These are phyloP conservation scores for Leishmania gerbilli DNA, from an alignment of 208 protist species.

Conservation along the genomic window DNA sequence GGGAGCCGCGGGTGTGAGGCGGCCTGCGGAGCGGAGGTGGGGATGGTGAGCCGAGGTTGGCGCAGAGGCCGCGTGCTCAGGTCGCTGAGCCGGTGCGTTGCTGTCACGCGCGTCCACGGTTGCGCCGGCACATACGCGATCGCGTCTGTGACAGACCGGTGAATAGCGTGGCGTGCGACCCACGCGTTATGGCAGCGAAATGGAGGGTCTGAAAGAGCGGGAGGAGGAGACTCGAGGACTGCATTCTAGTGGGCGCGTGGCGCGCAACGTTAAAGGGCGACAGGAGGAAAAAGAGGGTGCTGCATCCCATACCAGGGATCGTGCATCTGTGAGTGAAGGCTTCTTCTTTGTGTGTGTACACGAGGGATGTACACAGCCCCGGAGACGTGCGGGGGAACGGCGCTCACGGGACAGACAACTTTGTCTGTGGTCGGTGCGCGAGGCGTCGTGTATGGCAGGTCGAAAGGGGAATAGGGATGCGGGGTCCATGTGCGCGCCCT, in stretches of 20 bases:
- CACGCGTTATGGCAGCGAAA: not conserved
- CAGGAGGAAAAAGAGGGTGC: not conserved
- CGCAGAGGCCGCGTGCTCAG: not conserved
- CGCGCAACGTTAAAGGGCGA: too few relatives aligned
- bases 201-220: too few relatives aligned
- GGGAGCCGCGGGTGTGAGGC: not conserved
- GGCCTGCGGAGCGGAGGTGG: not conserved
- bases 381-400: not conserved
- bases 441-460: not conserved
- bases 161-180: not conserved
- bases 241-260: too few relatives aligned
- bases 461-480: too few relatives aligned
- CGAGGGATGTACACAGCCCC: not conserved
- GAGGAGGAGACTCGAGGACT: not conserved
- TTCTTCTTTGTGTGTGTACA: not conserved
- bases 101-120: not conserved
- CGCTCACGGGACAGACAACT: not conserved
- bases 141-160: not conserved
- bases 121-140: not conserved
- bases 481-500: too few relatives aligned
- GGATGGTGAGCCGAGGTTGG: not conserved
- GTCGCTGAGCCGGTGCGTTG: not conserved
- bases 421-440: not conserved
- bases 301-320: not conserved
- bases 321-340: too few relatives aligned